These are phyloP conservation scores for Backusella liffmaniae DNA, from an alignment of 192 early-diverging fungal genomes.

Conservation along the genomic window DNA sequence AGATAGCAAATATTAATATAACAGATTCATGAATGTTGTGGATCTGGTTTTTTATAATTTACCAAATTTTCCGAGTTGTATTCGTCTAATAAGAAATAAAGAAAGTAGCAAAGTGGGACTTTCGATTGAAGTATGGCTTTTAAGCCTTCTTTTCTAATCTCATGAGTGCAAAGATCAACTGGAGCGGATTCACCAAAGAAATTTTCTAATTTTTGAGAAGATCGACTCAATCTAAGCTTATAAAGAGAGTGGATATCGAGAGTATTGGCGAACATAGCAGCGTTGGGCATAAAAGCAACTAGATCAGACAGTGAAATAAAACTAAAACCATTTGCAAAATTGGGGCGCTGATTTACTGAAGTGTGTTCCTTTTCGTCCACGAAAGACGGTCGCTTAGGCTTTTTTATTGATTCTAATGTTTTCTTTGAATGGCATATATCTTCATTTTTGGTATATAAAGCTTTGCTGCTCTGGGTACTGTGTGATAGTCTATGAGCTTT, in stretches of 20 bases:
- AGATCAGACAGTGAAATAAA: neutral
- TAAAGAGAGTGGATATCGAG: slow-evolving; percentile 37
- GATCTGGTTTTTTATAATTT: neutral
- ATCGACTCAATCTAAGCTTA: slow-evolving; percentile 25
- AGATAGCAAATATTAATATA: neutral
- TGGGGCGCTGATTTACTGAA: neutral
- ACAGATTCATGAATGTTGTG: neutral
- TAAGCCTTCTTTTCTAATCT: slow-evolving; percentile 45
- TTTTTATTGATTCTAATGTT: neutral
- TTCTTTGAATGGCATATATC: neutral
- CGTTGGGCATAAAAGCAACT: neutral
- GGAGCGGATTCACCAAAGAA: slow-evolving; percentile 51
- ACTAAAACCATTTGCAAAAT: neutral
- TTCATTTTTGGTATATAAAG: neutral
- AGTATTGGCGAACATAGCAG: neutral
- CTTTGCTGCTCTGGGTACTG: neutral
- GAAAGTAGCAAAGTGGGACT: slow-evolving; percentile 50
- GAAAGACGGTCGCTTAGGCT: neutral
- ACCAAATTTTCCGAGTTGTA: slow-evolving; percentile 51
- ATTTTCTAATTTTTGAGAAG: slow-evolving; percentile 32
- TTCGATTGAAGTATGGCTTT: slow-evolving; percentile 50
- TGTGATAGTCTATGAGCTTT: neutral
- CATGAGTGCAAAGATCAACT: slow-evolving; percentile 43
- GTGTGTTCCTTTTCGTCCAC: neutral
- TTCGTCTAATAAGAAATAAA: slow-evolving; percentile 50